Percentiles rank a stretch among this genome's conserved stretches.
phyloP scores from a whole-genome alignment of 2,329 filamentous ascomycete species.

The Aspergillus brunneoviolaceus region DNA sequence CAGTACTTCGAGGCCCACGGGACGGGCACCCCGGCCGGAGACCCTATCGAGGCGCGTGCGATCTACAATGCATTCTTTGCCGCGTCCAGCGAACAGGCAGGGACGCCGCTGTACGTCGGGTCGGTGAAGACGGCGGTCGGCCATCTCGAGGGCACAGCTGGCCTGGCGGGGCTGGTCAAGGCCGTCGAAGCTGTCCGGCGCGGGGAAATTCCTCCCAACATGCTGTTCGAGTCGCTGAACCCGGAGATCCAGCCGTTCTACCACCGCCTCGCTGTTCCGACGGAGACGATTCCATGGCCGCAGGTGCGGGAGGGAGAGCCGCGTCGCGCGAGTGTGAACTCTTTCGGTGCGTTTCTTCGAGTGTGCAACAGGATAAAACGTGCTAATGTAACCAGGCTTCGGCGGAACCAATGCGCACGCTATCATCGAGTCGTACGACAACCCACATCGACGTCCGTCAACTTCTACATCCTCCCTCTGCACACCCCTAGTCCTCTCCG shows the following conservation, averaged over 20 bases:
- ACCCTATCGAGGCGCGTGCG: constrained; percentile 53
- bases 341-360: not conserved
- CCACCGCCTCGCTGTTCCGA: not conserved
- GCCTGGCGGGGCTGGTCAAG: constrained; percentile 30
- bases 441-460: not conserved
- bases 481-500: not conserved
- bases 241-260: not conserved
- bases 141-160: constrained; percentile 26
- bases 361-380: not conserved
- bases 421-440: constrained; percentile 34
- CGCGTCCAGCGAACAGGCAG: not conserved
- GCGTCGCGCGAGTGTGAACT: not conserved
- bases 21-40: constrained; percentile 58
- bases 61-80: constrained; percentile 46
- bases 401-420: constrained; percentile 14
- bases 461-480: not conserved
- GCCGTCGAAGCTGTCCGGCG: not conserved
- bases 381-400: constrained; percentile 27
- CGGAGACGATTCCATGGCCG: not conserved
- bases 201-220: not conserved
- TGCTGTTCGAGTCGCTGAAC: not conserved
- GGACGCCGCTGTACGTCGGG: constrained; percentile 20
- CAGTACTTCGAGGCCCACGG: constrained; percentile 53
- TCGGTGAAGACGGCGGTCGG: constrained; percentile 24
- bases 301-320: not conserved